Percentiles rank a stretch among this genome's conserved stretches.
These are phyloP conservation scores for Neocucurbitaria cava DNA, from an alignment of 2,329 filamentous ascomycete species.

Conservation along the genomic window DNA sequence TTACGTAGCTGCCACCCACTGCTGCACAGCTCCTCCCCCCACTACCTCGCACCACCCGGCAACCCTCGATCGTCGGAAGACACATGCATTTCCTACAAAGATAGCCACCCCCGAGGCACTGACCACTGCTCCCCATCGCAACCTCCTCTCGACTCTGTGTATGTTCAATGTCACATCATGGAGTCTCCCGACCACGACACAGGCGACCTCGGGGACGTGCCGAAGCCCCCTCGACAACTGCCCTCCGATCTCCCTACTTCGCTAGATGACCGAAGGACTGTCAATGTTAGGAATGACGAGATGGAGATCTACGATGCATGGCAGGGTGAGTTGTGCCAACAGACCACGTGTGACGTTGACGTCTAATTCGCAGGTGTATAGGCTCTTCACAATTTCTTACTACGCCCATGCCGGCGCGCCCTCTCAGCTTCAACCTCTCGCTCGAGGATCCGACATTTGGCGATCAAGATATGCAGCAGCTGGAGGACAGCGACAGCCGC, in stretches of 20 bases:
- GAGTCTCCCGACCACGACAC: slow-evolving; percentile 45
- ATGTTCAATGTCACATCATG: slow-evolving; percentile 42
- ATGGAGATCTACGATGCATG: slow-evolving; percentile 99
- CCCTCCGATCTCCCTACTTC: slow-evolving; percentile 89
- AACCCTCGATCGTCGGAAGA: slow-evolving; percentile 13
- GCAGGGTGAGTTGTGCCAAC: slow-evolving; percentile 73
- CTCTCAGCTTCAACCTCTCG: slow-evolving; percentile 83
- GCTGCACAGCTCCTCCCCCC: slow-evolving; percentile 6
- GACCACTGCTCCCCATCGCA: not conserved
- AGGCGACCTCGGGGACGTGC: slow-evolving; percentile 36
- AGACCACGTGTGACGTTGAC: slow-evolving; percentile 2
- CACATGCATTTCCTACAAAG: slow-evolving; percentile 12
- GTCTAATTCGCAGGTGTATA: slow-evolving; percentile 50
- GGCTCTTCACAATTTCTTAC: slow-evolving; percentile 96
- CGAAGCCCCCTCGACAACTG: slow-evolving; percentile 57
- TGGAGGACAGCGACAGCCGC: slow-evolving; percentile 82
- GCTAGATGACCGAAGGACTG: slow-evolving; percentile 82
- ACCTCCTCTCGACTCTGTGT: not conserved
- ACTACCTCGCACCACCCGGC: slow-evolving; percentile 9
- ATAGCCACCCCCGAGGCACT: slow-evolving; percentile 7
- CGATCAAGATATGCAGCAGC: slow-evolving; percentile 63
- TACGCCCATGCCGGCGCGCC: slow-evolving; percentile 81
- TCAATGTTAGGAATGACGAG: slow-evolving; percentile 73
- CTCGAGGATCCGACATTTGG: slow-evolving; percentile 80
- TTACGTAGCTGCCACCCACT: slow-evolving; percentile 11